Base-by-base conservation (phyloP, 2,329 filamentous ascomycete species). In the Xylaria arbuscula region DNA sequence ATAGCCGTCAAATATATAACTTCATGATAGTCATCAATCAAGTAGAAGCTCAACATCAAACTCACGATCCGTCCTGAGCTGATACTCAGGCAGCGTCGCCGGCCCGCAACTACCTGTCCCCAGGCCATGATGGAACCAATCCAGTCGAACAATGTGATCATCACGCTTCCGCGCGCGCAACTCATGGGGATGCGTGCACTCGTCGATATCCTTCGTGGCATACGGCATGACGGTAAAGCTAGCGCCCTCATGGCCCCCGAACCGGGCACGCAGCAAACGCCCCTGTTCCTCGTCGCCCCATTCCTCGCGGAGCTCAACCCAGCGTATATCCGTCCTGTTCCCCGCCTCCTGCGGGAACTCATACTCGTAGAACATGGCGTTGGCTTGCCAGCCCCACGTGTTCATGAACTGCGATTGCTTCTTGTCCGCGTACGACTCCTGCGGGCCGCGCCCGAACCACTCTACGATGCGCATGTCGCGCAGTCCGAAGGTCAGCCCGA, bases 361-460 rank as follows among this genome's bases (percentile, higher is more conserved):
- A 74, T 91, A 92, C 51, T 86, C 83, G 1, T 86, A 82, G 76
- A 85, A 87, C 0, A 92, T 80, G 0, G 84, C 81, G 55, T 87
- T 84, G 1, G 89, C 79, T 0, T 72, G 72, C 11, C 76, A 72
- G 2, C 80, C 80, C 79, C 83, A 89, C 57, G 84, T 85, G 7
- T 88, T 89, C 3, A 91, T 78, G 0, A 79, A 78, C 75, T 92
- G 89, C 3, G 87, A 85, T 13, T 83, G 76, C 76, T 91, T 91
- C 80, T 86, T 90, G 79, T 93, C 91, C 17, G 81, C 80, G 80
- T 92, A 93, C 11, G 84, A 87, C 76, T 92, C 89, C 2, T 88
- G 88, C 0, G 89, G 88, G 0, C 91, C 91, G 3, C 88, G 86
- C 5, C 90, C 90, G 73, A 89, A 92, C 90, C 90, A 93, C n/a